These are phyloP conservation scores for Microthlaspi erraticum DNA, from an alignment of 345 rosid genomes.

Conservation along the genomic window DNA sequence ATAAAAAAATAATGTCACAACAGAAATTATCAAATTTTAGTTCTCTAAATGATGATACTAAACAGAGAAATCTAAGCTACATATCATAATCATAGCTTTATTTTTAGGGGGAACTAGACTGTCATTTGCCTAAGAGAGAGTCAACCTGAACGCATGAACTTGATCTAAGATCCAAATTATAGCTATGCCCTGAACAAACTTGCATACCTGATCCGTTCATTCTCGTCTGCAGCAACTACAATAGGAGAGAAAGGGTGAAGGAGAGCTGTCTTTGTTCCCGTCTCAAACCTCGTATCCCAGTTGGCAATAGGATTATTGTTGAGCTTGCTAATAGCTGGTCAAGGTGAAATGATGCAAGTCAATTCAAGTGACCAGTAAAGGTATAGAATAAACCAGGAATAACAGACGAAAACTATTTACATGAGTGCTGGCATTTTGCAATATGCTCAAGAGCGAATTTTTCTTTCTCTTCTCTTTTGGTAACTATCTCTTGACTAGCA, in stretches of 20 bases:
- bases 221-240: conserved; percentile 96
- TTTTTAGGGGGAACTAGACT: conserved; percentile 12
- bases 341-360: conserved; percentile 27
- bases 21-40: conserved; percentile 21
- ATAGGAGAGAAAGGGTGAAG: conserved; percentile 93
- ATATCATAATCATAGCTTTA: conserved; percentile 19
- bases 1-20: conserved; percentile 17
- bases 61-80: conserved; percentile 8
- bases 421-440: conserved; percentile 86
- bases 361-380: conserved; percentile 30
- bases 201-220: conserved; percentile 82
- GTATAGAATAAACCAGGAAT: conserved; percentile 35
- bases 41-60: conserved; percentile 27
- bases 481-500: conserved; percentile 74
- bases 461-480: conserved; percentile 90
- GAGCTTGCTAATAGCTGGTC: conserved; percentile 79
- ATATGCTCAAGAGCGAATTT: conserved; percentile 81
- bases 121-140: conserved; percentile 17
- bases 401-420: conserved; percentile 47
- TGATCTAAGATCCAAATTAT: conserved; percentile 30
- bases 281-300: conserved; percentile 93
- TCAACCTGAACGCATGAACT: conserved; percentile 4
- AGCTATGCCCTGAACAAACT: conserved; percentile 23
- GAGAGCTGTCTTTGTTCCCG: conserved; percentile 82
- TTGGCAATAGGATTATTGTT: conserved; percentile 74